Conservation (phyloP, 208 protist genomes). For the Trypanosoma lewisi region DNA sequence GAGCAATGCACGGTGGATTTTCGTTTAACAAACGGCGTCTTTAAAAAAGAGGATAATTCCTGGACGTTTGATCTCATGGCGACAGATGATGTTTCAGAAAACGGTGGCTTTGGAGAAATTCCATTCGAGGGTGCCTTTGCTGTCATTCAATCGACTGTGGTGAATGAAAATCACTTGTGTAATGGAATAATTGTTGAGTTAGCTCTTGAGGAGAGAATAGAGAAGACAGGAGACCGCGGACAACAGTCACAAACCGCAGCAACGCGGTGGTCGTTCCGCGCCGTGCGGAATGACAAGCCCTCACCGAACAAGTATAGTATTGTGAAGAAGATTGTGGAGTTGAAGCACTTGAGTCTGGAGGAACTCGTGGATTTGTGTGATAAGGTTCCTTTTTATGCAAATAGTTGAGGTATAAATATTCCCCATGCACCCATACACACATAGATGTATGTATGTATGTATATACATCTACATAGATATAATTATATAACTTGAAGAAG, state of each 20-base stretch:
- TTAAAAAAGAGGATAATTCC: slow-evolving; percentile 16
- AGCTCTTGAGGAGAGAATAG: slow-evolving; percentile 12
- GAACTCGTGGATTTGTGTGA: slow-evolving; percentile 43
- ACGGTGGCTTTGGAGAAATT: slow-evolving; percentile 34
- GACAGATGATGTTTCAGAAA: slow-evolving; percentile 28
- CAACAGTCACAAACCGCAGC: background rate
- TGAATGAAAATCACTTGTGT: slow-evolving; percentile 39
- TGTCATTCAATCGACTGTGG: slow-evolving; percentile 46
- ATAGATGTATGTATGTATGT: background rate
- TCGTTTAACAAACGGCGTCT: slow-evolving; percentile 51
- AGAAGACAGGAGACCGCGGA: slow-evolving; percentile 9
- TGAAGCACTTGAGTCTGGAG: slow-evolving; percentile 73
- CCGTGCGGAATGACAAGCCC: slow-evolving; percentile 67
- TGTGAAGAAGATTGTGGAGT: slow-evolving; percentile 63
- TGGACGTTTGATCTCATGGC: slow-evolving; percentile 72
- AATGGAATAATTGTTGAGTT: slow-evolving; percentile 72
- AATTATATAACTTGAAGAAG: background rate
- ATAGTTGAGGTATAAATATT: background rate
- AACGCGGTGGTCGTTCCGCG: slow-evolving; percentile 63
- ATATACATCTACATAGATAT: background rate
- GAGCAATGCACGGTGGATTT: slow-evolving; percentile 84
- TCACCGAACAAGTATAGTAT: slow-evolving; percentile 68
- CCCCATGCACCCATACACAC: background rate
- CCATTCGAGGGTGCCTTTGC: slow-evolving; percentile 43
- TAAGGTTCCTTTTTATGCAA: slow-evolving; percentile 25